Evolutionary conservation across 2,329 filamentous ascomycete species (phyloP), one percentile per base, ranked within the genome.

Genomic region (Pseudocercospora eumusae): DNA sequence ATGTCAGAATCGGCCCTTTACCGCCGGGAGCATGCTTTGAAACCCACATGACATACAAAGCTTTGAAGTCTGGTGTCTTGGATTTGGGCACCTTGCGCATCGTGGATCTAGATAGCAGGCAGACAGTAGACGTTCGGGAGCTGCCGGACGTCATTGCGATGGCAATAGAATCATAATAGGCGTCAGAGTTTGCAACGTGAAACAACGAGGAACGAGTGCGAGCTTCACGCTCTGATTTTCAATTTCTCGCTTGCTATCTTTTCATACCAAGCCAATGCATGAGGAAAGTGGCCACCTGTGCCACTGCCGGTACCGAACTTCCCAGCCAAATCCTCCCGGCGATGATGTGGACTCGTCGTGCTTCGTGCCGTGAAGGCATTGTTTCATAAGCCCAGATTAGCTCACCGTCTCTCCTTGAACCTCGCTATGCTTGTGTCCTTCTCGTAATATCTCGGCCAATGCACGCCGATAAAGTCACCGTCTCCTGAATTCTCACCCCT

Each of bases 41-140:
- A 40, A 86, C 86, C 0, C 88, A 91, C 73, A 74, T 93, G 68
- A 84, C 85, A 67, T 92, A 93, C 67, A 78, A 92, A 57, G 87
- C 90, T 3, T 77, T 92, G 57, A 76, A 75, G 57, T 81, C 84
- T 53, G 91, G 90, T 0, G 82, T 91, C 31, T 81, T 91, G 28
- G 82, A 83, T n/a, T 75, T 93, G 2, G 90, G 93, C 68, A 87
- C 87, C 2, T 81, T 93, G 20, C 81, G 89, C 55, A 84, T 93
- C 1, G 81, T 93, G 3, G 91, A 95, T 74, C 73, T 93, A 63
- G 84, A 81, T 21, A 89, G 85, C 33, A 87, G 91, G 70, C 89
- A 93, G 77, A 88, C 90, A 71, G 87, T 91, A 3, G 90, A 93
- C 74, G 86, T 93, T 59, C 83, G 85, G 63, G 88, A 93, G 64